phyloP scores from a whole-genome alignment of 495 filamentous ascomycete species.

The Penicillium pancosmium region DNA sequence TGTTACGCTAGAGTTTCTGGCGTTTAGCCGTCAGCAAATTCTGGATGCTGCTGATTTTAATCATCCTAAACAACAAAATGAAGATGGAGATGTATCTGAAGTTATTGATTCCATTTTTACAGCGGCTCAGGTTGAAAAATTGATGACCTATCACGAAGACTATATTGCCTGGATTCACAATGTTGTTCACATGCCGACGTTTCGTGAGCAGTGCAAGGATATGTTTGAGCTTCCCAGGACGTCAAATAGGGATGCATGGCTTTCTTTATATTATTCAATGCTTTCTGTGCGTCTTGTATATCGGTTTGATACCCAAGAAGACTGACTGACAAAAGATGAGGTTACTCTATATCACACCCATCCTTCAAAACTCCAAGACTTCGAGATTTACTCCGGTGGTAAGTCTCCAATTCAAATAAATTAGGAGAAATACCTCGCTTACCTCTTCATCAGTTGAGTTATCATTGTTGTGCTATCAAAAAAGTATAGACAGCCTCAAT shows the following conservation, averaged over 20 bases:
- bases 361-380: background rate
- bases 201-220: slow-evolving; percentile 9
- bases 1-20: slow-evolving; percentile 15
- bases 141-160: slow-evolving; percentile 11
- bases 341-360: background rate
- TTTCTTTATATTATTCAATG: slow-evolving; percentile 1
- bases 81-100: background rate
- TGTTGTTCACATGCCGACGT: slow-evolving; percentile 22
- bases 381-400: background rate
- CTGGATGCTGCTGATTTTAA: background rate
- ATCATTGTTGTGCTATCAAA: slow-evolving; percentile 6
- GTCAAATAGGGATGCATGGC: background rate
- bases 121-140: background rate
- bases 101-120: slow-evolving; percentile 1
- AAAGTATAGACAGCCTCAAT: slow-evolving; percentile 10
- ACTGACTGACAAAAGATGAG: background rate
- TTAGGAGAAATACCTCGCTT: background rate
- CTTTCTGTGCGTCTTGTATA: background rate
- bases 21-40: slow-evolving; percentile 11
- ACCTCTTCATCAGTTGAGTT: background rate
- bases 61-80: background rate
- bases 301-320: background rate
- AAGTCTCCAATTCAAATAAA: background rate
- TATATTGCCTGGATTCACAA: slow-evolving; percentile 19
- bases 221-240: background rate